These are phyloP conservation scores for Scalesia atractyloides DNA, from an alignment of 129 eudicot species.

Conservation along the genomic window DNA sequence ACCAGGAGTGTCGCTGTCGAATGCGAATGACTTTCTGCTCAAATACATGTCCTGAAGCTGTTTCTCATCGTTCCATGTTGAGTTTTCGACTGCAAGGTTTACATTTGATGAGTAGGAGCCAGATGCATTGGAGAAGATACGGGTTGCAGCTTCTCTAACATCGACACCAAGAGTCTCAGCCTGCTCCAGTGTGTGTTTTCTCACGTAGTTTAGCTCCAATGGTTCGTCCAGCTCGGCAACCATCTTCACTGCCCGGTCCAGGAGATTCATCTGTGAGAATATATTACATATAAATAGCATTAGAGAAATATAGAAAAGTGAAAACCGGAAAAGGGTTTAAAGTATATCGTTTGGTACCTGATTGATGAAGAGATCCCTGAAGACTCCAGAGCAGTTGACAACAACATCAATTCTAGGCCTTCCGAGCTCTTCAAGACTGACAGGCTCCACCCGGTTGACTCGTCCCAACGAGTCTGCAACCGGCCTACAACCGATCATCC, in stretches of 20 bases:
- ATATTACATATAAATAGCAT: constrained; percentile 3
- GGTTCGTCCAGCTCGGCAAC: constrained; percentile 99
- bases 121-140: constrained; percentile 93
- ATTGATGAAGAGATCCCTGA: constrained; percentile 95
- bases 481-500: constrained; percentile 97
- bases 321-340: background rate
- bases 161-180: constrained; percentile 79
- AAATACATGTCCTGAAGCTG: constrained; percentile 99
- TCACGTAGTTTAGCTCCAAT: constrained; percentile 73
- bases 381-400: constrained; percentile 98
- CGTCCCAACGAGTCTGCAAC: constrained; percentile 86
- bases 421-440: constrained; percentile 96
- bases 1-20: constrained; percentile 92
- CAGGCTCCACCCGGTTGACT: constrained; percentile 83
- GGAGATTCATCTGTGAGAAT: constrained; percentile 78
- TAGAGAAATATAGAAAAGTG: background rate
- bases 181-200: constrained; percentile 95
- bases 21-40: constrained; percentile 95
- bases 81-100: constrained; percentile 97
- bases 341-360: constrained; percentile 59
- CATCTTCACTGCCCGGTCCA: constrained; percentile 96
- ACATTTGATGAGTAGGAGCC: constrained; percentile 96
- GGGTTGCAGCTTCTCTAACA: constrained; percentile 89
- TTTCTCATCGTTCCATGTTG: constrained; percentile 97
- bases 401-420: constrained; percentile 99